Evolutionary conservation across 768 basidiomycete genomes (phyloP).

Genomic region (Brasilioporus rufonigricans): DNA sequence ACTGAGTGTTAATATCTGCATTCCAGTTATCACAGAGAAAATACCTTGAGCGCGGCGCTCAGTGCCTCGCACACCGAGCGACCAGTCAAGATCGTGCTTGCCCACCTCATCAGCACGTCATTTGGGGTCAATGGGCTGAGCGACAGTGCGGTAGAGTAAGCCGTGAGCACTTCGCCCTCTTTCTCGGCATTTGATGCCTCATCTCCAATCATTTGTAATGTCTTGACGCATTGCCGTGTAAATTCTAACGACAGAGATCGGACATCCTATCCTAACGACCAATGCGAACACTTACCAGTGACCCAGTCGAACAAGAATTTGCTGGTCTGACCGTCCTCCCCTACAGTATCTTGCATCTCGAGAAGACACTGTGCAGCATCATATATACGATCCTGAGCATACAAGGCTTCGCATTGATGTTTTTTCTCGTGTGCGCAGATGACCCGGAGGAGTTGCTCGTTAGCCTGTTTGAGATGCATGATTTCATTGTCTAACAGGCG

Average conservation of each 20-base stretch:
- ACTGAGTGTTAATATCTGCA: not conserved
- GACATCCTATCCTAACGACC: too few relatives aligned
- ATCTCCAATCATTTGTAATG: not conserved
- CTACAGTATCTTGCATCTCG: not conserved
- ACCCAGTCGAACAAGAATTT: conserved; percentile 1
- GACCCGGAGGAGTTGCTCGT: too few relatives aligned
- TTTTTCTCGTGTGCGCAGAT: not conserved
- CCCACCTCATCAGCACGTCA: not conserved
- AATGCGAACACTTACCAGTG: not conserved
- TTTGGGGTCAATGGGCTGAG: not conserved
- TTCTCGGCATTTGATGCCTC: not conserved
- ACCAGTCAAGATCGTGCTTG: not conserved
- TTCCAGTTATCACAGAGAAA: not conserved
- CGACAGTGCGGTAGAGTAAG: not conserved
- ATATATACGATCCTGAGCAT: not conserved
- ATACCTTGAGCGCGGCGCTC: not conserved
- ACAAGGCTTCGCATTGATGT: not conserved
- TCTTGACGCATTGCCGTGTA: not conserved
- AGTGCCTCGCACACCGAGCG: not conserved
- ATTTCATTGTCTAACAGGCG: not conserved
- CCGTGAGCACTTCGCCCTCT: not conserved
- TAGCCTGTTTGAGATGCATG: too few relatives aligned
- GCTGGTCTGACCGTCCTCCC: not conserved
- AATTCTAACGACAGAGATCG: not conserved
- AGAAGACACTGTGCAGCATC: not conserved